phyloP scores from a whole-genome alignment of 257 asterid genomes.

The Osmanthus fragrans region DNA sequence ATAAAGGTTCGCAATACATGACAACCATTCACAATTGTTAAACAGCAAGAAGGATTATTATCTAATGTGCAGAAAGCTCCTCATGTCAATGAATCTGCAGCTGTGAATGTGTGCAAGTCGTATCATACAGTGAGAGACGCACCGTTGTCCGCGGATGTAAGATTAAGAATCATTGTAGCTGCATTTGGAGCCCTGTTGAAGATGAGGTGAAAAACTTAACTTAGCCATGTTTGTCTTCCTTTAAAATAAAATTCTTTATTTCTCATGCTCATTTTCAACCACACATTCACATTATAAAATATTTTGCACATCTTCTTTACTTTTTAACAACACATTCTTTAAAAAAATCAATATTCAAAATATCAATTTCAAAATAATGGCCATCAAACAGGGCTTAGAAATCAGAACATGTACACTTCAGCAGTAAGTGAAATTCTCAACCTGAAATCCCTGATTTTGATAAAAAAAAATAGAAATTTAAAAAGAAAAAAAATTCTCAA shows the following conservation, averaged over 20 bases:
- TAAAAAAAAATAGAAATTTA: not conserved
- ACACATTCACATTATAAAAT: too few species aligned
- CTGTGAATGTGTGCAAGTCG: not conserved
- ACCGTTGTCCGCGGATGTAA: conserved; percentile 75
- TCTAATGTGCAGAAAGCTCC: conserved; percentile 14
- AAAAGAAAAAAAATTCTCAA: not conserved
- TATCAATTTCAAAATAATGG: too few species aligned
- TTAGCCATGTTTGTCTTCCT: too few species aligned
- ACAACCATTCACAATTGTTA: not conserved
- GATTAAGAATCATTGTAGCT: conserved; percentile 84
- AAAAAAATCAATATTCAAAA: too few species aligned
- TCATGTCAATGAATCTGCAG: conserved; percentile 8
- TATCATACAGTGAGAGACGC: conserved; percentile 81
- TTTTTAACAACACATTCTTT: too few species aligned
- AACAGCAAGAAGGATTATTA: not conserved
- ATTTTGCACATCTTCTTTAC: too few species aligned
- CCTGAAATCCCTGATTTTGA: not conserved
- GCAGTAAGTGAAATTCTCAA: not conserved
- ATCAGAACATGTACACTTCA: not conserved
- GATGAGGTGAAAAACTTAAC: conserved; percentile 4
- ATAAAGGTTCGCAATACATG: not conserved
- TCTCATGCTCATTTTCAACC: too few species aligned
- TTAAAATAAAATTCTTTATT: too few species aligned
- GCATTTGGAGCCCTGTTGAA: conserved; percentile 91
- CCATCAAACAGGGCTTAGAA: not conserved